phyloP scores from a whole-genome alignment of 73 alveolate genomes.

The Loxodes magnus region DNA sequence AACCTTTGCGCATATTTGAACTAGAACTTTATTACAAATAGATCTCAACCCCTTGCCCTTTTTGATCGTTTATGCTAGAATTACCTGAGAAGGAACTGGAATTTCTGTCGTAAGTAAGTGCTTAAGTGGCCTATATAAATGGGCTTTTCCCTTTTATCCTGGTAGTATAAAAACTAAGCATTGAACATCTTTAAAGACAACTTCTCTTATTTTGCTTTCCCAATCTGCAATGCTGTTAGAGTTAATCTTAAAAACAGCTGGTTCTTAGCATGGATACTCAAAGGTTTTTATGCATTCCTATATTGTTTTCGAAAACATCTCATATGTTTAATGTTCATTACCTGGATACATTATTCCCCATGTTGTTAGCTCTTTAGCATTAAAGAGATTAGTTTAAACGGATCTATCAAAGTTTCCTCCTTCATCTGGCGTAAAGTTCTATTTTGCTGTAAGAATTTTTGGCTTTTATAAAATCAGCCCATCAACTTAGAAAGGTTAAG shows the following conservation, averaged over 20 bases:
- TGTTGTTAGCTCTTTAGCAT: background rate
- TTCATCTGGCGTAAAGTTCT: background rate
- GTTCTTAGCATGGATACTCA: slow-evolving; percentile 24
- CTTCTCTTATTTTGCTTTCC: slow-evolving; percentile 24
- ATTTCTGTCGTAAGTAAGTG: slow-evolving; percentile 44
- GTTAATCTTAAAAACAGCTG: slow-evolving; percentile 27
- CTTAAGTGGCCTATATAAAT: slow-evolving; percentile 71
- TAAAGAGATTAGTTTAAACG: background rate
- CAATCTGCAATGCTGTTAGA: slow-evolving; percentile 40
- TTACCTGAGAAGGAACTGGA: slow-evolving; percentile 83
- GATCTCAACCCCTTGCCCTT: slow-evolving; percentile 76
- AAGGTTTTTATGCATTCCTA: slow-evolving; percentile 39
- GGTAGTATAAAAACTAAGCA: slow-evolving; percentile 61
- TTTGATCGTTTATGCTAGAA: slow-evolving; percentile 56
- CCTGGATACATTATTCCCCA: slow-evolving; percentile 3
- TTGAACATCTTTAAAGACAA: slow-evolving; percentile 29
- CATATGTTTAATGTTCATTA: background rate
- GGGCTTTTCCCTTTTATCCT: slow-evolving; percentile 74
- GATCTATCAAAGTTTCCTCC: slow-evolving; percentile 12
- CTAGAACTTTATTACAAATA: slow-evolving; percentile 73
- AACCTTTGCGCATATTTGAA: slow-evolving; percentile 83
- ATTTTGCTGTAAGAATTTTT: background rate
- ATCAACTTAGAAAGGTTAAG: slow-evolving; percentile 34
- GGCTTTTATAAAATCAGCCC: slow-evolving; percentile 17
- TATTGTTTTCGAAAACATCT: slow-evolving; percentile 34